Evolutionary conservation across 371 early-diverging fungal genomes (phyloP).

Genomic region (Mortierella sp.): DNA sequence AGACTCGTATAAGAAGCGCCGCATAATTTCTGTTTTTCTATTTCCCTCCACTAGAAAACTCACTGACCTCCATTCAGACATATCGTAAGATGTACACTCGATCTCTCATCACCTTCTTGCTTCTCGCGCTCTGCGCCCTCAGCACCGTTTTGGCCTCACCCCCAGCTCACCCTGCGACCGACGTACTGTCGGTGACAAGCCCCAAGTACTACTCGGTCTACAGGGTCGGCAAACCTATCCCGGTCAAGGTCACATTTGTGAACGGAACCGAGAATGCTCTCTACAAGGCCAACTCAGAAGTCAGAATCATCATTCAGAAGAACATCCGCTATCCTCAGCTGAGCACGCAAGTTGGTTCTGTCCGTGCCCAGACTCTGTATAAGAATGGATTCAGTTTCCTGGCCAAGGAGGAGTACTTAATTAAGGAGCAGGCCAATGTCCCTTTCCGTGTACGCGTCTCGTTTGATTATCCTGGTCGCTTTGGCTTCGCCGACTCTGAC

Average conservation of each 20-base stretch:
- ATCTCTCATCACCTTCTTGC: not conserved
- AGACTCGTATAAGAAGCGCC: too few relatives aligned
- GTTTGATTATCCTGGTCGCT: not conserved
- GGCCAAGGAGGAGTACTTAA: slow-evolving; percentile 14
- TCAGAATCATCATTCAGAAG: slow-evolving; percentile 20
- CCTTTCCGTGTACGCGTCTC: slow-evolving; percentile 20
- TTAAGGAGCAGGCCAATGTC: slow-evolving; percentile 10
- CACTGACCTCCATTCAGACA: not conserved
- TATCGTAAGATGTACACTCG: too few relatives aligned
- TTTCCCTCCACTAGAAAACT: not conserved
- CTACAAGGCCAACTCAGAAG: slow-evolving; percentile 20
- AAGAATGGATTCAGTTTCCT: slow-evolving; percentile 21
- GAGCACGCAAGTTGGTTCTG: slow-evolving; percentile 8
- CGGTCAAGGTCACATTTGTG: slow-evolving; percentile 11
- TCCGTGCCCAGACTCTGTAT: slow-evolving; percentile 7
- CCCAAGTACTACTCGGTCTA: slow-evolving; percentile 8
- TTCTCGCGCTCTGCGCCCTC: not conserved
- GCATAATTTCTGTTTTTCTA: not conserved
- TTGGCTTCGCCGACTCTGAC: slow-evolving; percentile 19
- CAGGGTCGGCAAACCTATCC: slow-evolving; percentile 17
- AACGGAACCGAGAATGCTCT: slow-evolving; percentile 6
- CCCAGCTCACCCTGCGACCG: slow-evolving; percentile 9
- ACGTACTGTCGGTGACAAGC: slow-evolving; percentile 9
- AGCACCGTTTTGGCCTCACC: not conserved
- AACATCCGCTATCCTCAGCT: slow-evolving; percentile 15